Base-by-base conservation (phyloP, 805 yeast genomes). In the Hanseniaspora lindneri region DNA sequence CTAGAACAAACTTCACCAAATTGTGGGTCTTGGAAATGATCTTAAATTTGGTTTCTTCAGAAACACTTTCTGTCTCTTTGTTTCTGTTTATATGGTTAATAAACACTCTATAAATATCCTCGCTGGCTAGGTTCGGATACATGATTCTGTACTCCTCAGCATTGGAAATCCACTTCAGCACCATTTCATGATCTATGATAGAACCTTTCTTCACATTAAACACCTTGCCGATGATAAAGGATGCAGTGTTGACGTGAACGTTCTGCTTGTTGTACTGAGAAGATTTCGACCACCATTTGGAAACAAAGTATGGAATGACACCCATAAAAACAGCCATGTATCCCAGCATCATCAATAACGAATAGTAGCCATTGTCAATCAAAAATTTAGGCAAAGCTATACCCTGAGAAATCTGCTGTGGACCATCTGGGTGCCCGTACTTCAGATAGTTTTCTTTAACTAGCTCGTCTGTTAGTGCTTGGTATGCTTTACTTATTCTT, bases 401-500 rank as follows among this genome's bases (percentile, higher is more conserved):
- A 53, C 98, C 98, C 62, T 86, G 96, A 19, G 81, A 69, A 17
- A 81, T 73, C 24, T 84, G 84, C 64, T 85, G 95, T 36, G 94
- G 95, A 37, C 98, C 98, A 67, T 92, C 99, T 4, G 99, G 99
- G 62, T 94, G 95, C 43, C 99, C 99, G 59, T 81, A 92, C 56
- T 76, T 79, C 57, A 80, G 68, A 63, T 75, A 87, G 62, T 92
- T 92, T 56, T 83, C 84, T 57, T 77, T 82, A 3, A 84, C 78
- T 10, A 71, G 73, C 56, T 85, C 96, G 65, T 92, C 97, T 13
- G 98, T 94, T 54, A 92, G 74, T 0, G 98, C 85, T 65, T 87
- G 83, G 67, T 94, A 87, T 23, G 99, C 99, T 65, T 84, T 83
- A 51, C 84, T 80, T 57, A 92, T 83, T 55, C 76, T 72, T 33